These are phyloP conservation scores for Cadophora gregata DNA, from an alignment of 2,329 filamentous ascomycete species.

Conservation along the genomic window DNA sequence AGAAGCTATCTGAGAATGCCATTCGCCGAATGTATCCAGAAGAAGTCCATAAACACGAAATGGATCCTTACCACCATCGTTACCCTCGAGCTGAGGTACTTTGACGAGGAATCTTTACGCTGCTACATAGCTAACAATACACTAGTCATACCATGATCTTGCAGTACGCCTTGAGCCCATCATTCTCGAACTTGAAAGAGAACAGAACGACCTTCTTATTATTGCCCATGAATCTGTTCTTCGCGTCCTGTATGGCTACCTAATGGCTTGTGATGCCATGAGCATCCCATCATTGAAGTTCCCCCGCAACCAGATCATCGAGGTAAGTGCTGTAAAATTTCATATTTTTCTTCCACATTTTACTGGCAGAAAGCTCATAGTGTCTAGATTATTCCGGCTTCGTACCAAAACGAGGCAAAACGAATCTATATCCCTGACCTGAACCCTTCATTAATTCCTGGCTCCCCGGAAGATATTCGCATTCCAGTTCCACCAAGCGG, in stretches of 20 bases:
- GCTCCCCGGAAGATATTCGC: constrained; percentile 80
- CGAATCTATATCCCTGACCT: constrained; percentile 82
- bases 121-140: constrained; percentile 21
- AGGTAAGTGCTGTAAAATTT: constrained; percentile 55
- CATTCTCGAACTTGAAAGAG: constrained; percentile 94
- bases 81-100: constrained; percentile 91
- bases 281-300: constrained; percentile 94
- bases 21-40: constrained; percentile 86
- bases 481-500: constrained; percentile 73
- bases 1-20: constrained; percentile 84
- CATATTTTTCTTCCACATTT: background rate
- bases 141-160: constrained; percentile 93
- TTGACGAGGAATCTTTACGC: background rate
- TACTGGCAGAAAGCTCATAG: constrained; percentile 5
- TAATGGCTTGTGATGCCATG: constrained; percentile 97
- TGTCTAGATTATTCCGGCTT: constrained; percentile 82
- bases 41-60: constrained; percentile 89
- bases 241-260: constrained; percentile 92
- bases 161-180: constrained; percentile 98
- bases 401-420: constrained; percentile 95
- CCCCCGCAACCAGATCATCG: constrained; percentile 95
- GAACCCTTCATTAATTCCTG: constrained; percentile 68
- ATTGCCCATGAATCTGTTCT: constrained; percentile 99
- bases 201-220: constrained; percentile 96
- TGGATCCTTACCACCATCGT: constrained; percentile 95